These are phyloP conservation scores for Solanum chiquidenum DNA, from an alignment of 257 asterid species.

Conservation along the genomic window DNA sequence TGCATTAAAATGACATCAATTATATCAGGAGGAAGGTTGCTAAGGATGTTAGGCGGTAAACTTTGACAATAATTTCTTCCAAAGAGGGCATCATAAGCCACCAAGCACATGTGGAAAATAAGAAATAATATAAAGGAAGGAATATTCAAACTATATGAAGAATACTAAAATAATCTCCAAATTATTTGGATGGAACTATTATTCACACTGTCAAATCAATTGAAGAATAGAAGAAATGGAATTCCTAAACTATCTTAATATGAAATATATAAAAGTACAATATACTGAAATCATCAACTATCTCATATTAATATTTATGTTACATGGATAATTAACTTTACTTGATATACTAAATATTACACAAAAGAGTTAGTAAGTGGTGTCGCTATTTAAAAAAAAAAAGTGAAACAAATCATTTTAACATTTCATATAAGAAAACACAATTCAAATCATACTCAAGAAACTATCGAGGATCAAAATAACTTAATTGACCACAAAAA, in stretches of 20 bases:
- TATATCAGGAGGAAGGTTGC: not conserved
- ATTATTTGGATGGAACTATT: no score
- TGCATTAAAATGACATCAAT: not conserved
- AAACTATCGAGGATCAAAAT: not conserved
- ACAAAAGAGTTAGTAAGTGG: not conserved
- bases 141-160: not conserved
- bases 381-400: not conserved
- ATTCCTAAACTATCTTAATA: not conserved
- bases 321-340: not conserved
- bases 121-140: not conserved
- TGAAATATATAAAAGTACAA: not conserved
- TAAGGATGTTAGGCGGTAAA: not conserved
- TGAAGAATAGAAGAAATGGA: not conserved
- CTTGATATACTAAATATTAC: not conserved
- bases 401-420: not conserved
- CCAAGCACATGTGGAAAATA: not conserved
- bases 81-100: not conserved
- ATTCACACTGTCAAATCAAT: not conserved
- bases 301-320: not conserved
- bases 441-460: not conserved
- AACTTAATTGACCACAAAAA: not conserved
- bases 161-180: not conserved
- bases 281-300: not conserved
- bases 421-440: not conserved
- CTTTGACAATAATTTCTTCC: not conserved